phyloP scores from a whole-genome alignment of 2,329 filamentous ascomycete genomes.

The Parasarocladium wereldwijsianum region DNA sequence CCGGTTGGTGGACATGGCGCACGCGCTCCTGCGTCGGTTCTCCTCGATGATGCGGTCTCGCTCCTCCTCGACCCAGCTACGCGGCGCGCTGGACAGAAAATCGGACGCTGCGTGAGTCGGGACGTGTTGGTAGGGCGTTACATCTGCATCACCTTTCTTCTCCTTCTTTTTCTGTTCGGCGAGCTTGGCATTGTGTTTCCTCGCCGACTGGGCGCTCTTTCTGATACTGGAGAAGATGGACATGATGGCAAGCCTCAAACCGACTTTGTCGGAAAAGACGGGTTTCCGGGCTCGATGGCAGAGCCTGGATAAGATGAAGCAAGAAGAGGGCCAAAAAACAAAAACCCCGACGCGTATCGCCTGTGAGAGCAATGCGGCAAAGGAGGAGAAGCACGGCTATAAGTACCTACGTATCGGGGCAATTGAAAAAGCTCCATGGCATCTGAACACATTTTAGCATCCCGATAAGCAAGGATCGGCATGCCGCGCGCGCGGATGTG shows the following conservation, averaged over 20 bases:
- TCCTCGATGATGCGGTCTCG: constrained; percentile 31
- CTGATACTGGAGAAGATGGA: constrained; percentile 41
- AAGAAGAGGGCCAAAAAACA: not conserved
- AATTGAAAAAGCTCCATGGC: too few relatives aligned
- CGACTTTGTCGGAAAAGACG: too few relatives aligned
- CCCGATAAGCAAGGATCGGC: too few relatives aligned
- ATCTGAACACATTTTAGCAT: too few relatives aligned
- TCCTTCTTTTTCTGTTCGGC: constrained; percentile 30
- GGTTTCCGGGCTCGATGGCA: not conserved
- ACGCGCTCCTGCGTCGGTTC: constrained; percentile 30
- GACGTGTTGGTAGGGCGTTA: constrained; percentile 42
- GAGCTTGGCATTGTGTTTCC: constrained; percentile 34
- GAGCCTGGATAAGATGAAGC: not conserved
- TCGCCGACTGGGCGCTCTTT: constrained; percentile 37
- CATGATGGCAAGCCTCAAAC: constrained; percentile 33
- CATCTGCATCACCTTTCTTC: constrained; percentile 11
- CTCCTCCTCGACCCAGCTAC: constrained; percentile 32
- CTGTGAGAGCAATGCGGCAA: too few relatives aligned
- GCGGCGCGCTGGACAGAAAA: constrained; percentile 38
- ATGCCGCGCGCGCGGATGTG: too few relatives aligned
- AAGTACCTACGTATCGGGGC: too few relatives aligned
- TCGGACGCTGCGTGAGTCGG: constrained; percentile 48
- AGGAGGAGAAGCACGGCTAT: too few relatives aligned
- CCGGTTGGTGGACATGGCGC: constrained; percentile 28
- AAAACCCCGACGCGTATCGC: too few relatives aligned